phyloP scores from a whole-genome alignment of 495 filamentous ascomycete species.

The Apodospora peruviana region DNA sequence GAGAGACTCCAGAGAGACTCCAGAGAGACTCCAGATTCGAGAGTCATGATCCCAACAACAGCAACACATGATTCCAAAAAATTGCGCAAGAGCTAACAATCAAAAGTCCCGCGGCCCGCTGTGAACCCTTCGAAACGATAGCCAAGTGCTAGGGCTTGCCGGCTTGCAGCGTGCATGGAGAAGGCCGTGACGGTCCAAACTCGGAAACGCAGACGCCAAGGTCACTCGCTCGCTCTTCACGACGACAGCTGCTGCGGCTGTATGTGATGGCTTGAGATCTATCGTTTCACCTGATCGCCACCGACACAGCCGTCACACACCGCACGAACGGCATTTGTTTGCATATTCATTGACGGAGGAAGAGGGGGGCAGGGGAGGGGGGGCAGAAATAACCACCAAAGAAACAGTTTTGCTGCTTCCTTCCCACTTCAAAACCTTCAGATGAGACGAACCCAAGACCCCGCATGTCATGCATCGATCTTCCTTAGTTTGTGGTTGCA shows the following conservation, averaged over 20 bases:
- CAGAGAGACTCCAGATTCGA: background rate
- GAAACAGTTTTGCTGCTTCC: no score
- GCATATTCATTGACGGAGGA: no score
- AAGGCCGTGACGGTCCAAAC: background rate
- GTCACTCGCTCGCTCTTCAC: background rate
- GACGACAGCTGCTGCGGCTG: background rate
- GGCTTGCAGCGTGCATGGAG: background rate
- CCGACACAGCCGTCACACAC: constrained; percentile 5
- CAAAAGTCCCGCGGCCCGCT: no score
- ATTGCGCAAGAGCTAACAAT: no score
- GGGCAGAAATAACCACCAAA: no score
- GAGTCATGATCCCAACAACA: background rate
- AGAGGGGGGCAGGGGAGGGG: no score
- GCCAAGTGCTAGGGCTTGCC: background rate
- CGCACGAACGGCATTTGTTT: background rate
- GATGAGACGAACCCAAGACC: background rate
- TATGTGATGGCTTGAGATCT: constrained; percentile 1
- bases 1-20: no score
- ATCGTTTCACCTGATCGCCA: constrained; percentile 18
- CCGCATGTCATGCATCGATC: background rate
- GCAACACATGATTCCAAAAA: background rate
- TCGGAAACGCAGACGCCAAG: background rate
- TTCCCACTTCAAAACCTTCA: no score
- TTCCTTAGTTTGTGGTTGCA: no score
- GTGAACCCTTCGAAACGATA: no score